Conservation (phyloP, 257 asterid species). For the Rehmannia glutinosa region DNA sequence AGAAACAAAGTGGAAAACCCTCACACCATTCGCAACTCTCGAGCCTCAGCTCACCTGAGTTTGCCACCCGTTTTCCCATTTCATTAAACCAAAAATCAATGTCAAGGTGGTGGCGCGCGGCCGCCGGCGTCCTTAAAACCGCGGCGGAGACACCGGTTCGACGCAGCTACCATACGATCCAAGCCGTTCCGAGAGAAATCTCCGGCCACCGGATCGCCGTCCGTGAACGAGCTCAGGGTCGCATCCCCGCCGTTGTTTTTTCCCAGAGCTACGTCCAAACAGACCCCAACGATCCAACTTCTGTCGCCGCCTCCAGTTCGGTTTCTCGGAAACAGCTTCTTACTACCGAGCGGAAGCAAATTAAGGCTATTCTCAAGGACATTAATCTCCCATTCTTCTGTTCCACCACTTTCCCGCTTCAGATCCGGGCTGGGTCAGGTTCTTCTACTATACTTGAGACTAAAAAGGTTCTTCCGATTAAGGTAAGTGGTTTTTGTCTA, state of each 20-base stretch:
- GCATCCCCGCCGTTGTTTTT: conserved; percentile 83
- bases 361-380: conserved; percentile 62
- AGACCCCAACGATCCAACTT: conserved; percentile 52
- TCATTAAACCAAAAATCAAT: conserved; percentile 21
- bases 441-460: conserved; percentile 66
- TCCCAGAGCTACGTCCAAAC: conserved; percentile 53
- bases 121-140: conserved; percentile 42
- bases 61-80: conserved; percentile 10
- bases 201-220: conserved; percentile 66
- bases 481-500: conserved; percentile 39
- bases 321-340: conserved; percentile 61
- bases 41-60: not conserved
- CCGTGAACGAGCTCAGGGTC: conserved; percentile 82
- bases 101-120: conserved; percentile 85
- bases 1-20: not conserved
- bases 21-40: not conserved
- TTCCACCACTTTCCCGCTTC: conserved; percentile 81
- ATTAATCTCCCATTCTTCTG: conserved; percentile 64
- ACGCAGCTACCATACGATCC: conserved; percentile 70
- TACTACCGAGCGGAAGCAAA: conserved; percentile 81
- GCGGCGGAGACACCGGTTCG: conserved; percentile 20
- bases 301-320: conserved; percentile 40
- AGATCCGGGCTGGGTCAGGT: conserved; percentile 90
- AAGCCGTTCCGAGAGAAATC: conserved; percentile 80
- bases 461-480: conserved; percentile 78